phyloP scores from a whole-genome alignment of 2,329 filamentous ascomycete species.

The Malbranchea zuffiana region DNA sequence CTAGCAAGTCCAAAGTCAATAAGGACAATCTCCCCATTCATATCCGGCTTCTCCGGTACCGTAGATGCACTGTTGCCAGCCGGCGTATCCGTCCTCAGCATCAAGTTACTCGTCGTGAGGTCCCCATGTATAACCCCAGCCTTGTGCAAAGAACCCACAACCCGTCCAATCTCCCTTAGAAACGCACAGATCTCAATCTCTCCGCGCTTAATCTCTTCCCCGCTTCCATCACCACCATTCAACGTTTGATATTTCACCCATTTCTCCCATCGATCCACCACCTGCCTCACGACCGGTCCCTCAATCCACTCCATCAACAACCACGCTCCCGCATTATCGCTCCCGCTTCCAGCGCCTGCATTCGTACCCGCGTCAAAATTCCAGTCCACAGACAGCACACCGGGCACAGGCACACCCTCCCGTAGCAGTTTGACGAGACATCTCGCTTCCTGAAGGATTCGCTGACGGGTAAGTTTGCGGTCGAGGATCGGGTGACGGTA shows the following conservation, averaged over 20 bases:
- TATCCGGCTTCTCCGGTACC: conserved; percentile 15
- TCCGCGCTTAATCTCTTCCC: conserved; percentile 26
- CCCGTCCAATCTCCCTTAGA: conserved; percentile 58
- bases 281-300: conserved; percentile 57
- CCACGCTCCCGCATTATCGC: conserved; percentile 59
- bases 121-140: conserved; percentile 89
- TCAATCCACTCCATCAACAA: conserved; percentile 77
- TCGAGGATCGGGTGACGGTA: conserved; percentile 90
- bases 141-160: conserved; percentile 66
- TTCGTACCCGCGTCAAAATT: conserved; percentile 9
- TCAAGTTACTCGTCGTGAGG: conserved; percentile 93
- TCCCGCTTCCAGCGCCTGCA: conserved; percentile 44
- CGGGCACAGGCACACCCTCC: conserved; percentile 73
- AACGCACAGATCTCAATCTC: conserved; percentile 48
- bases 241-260: conserved; percentile 27
- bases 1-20: conserved; percentile 91
- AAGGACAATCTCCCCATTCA: conserved; percentile 62
- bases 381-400: conserved; percentile 59
- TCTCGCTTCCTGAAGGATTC: conserved; percentile 79
- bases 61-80: conserved; percentile 14
- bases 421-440: conserved; percentile 67
- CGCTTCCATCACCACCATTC: conserved; percentile 13
- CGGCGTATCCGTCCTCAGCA: conserved; percentile 45
- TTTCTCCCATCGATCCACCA: conserved; percentile 58
- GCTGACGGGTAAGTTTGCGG: conserved; percentile 70